Evolutionary conservation across 805 yeast genomes (phyloP).

Genomic region (Saturnispora diversa): DNA sequence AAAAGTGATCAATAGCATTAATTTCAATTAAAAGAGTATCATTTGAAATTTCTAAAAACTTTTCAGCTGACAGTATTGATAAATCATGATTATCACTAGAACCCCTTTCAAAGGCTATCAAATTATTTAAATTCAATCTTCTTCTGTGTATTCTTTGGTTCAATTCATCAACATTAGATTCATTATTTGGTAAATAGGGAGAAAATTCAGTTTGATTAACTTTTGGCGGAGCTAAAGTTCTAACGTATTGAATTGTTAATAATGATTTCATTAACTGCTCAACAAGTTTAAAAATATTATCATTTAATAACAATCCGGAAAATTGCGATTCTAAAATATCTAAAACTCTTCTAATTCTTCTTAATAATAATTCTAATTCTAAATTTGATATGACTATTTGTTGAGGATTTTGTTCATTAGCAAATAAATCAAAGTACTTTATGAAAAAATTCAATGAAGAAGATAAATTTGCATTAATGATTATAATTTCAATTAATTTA

Average conservation of each 20-base stretch:
- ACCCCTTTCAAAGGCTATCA: slow-evolving; percentile 28
- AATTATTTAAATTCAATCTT: slow-evolving; percentile 38
- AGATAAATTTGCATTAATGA: slow-evolving; percentile 44
- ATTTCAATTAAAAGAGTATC: slow-evolving; percentile 55
- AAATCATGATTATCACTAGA: slow-evolving; percentile 10
- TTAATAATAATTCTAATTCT: slow-evolving; percentile 12
- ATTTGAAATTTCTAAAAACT: slow-evolving; percentile 48
- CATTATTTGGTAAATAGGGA: slow-evolving; percentile 4
- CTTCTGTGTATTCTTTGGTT: slow-evolving; percentile 44
- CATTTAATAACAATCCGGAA: slow-evolving; percentile 63
- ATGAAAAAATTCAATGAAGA: slow-evolving; percentile 37
- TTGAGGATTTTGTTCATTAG: slow-evolving; percentile 3
- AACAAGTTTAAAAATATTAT: slow-evolving; percentile 36
- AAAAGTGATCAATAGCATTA: slow-evolving; percentile 57
- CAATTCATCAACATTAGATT: slow-evolving; percentile 21
- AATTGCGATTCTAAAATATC: slow-evolving; percentile 38
- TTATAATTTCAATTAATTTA: slow-evolving; percentile 44
- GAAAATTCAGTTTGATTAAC: slow-evolving; percentile 1
- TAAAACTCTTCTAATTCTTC: slow-evolving; percentile 11
- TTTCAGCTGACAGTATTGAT: slow-evolving; percentile 23
- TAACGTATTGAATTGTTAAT: not conserved
- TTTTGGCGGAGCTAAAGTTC: slow-evolving; percentile 9
- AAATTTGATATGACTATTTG: slow-evolving; percentile 6
- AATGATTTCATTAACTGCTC: not conserved
- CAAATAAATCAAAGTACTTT: slow-evolving; percentile 17